Evolutionary conservation across 106 monocot species (phyloP).

Genomic region (Gastrodia elata): DNA sequence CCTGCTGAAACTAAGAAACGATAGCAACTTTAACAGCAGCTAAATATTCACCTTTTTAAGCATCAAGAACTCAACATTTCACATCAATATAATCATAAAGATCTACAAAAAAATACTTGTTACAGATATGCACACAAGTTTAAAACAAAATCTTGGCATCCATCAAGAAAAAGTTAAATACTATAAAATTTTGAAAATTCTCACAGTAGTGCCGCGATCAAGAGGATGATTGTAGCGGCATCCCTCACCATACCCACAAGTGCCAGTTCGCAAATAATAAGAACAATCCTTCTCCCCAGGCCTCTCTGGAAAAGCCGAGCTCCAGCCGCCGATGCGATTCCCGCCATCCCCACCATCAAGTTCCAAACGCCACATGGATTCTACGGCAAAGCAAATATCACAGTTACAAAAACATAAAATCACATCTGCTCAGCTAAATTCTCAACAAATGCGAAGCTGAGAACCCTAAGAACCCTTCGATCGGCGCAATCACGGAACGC

Average conservation of each 20-base stretch:
- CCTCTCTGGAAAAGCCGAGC: conserved; percentile 51
- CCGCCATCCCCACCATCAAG: conserved; percentile 23
- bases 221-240: conserved; percentile 89
- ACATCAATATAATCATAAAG: background rate
- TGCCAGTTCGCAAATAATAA: conserved; percentile 72
- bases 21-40: background rate
- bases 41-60: background rate
- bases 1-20: conserved; percentile 4
- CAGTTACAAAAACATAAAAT: background rate
- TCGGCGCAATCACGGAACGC: background rate
- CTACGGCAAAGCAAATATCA: conserved; percentile 32
- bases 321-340: background rate
- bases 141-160: background rate
- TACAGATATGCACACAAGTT: background rate
- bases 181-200: background rate
- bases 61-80: too few relatives aligned
- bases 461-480: conserved; percentile 3
- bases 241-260: conserved; percentile 70
- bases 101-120: background rate
- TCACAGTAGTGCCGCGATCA: conserved; percentile 14
- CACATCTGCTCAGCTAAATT: background rate
- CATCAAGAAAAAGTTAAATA: background rate
- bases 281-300: conserved; percentile 69
- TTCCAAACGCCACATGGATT: conserved; percentile 60
- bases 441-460: background rate